Base-by-base conservation (phyloP, 305 asterid species). In the Euphrasia arctica region DNA sequence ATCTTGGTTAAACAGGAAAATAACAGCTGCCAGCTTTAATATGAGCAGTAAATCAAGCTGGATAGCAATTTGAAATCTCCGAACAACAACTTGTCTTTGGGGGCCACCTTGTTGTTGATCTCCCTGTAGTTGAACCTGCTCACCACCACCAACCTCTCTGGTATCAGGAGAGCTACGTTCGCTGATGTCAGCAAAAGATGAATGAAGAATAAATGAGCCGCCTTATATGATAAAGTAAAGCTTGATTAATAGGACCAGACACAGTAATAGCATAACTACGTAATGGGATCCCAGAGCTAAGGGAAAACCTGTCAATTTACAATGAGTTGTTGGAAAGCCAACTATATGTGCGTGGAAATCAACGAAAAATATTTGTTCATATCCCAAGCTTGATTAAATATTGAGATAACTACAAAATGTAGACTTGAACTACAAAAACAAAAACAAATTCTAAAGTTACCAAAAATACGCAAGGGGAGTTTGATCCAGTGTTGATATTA, bases 1-100 rank as follows among this genome's bases (percentile, higher is more conserved):
- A 74, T 88, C 95, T 74, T 80, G 96, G 78, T 83, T 88, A 71
- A 88, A 84, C 88, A 88, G 75, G 76, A 83, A 88, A 70, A 88
- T 84, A 60, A 84, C 96, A 29, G 95, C 95, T 15, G 84, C 91
- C 73, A 88, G 77, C 85, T 88, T 88, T 52, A 88, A 73, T 67
- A 88, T 83, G 62, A 88, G 96, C 57, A 81, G 49, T 63, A 84
- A 56, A 73, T 88, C 96, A 48, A 86, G 80, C 73, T 86, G 96
- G 73, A 88, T 75, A 63, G 86, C 95, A 74, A 88, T 78, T 78
- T 82, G 95, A 71, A 88, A 86, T 73, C 95, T 80, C 73, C 95
- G 78, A 54, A 77, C 86, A 32, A 82, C 84, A 18, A 18, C 22
- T 76, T 70, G 87, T 74, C 90, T 76, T 63, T 82, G 90, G 9